Evolutionary conservation across 1,284 basidiomycete genomes (phyloP), one percentile per base, ranked within the genome.

Genomic region (Cryptococcus maquisensis): DNA sequence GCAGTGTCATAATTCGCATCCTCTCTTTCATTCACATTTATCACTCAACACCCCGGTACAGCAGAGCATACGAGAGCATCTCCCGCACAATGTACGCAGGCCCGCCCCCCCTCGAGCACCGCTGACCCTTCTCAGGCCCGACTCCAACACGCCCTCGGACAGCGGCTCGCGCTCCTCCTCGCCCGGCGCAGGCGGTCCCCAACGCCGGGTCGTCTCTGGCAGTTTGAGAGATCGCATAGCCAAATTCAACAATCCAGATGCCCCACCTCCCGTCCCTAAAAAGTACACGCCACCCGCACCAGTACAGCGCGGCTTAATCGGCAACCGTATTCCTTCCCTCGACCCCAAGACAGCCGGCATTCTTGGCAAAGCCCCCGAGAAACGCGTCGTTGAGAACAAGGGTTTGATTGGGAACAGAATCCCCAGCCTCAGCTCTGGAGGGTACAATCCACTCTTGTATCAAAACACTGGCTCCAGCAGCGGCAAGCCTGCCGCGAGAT

Each of bases 191-290:
- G 51, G 51, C 45, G 47, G 46, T 38, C 56, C 49, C 41, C 51
- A 65, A 57, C 36, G 55, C 21, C 66, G 71, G 6, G 51, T 64
- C 43, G 67, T 74, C 8, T 69, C 69, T 18, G 68, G 71, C 40
- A 72, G 70, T 3, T 66, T 76, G 48, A 69, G 69, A 60, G 74
- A 76, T 54, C 67, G 74, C 32, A 76, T 76, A 41, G 74, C 74
- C 15, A 70, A 68, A 54, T 76, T 76, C 59, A 71, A 72, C 62
- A 72, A 74, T 40, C 62, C 67, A 8, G 61, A 68, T 35, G 71
- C 66, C 10, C 61, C 68, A 0, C 67, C 68, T 15, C 69, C 70
- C 4, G 52, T 72, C n/a, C 73, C 73, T 4, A 63, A 55, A 40
- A 63, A 67, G 36, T 63, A 70, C 18, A 69, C 69, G 52, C 64